Conservation (phyloP, 2,329 filamentous ascomycete genomes). For the Microsporum canis region DNA sequence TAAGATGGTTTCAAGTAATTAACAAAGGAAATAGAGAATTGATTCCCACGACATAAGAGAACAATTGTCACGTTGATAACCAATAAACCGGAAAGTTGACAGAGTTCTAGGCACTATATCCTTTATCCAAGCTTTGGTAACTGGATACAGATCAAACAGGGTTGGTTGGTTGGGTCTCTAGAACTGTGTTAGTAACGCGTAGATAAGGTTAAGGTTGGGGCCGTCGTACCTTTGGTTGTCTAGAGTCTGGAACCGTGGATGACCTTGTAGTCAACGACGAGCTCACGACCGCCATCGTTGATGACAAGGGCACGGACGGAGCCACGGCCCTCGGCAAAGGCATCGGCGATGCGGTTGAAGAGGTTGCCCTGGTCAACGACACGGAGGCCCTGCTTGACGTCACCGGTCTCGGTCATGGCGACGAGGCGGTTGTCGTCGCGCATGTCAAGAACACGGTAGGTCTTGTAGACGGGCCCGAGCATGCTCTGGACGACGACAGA, state of each 20-base stretch:
- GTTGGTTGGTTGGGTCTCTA: background rate
- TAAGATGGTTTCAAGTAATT: background rate
- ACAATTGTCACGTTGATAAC: background rate
- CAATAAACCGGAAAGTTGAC: background rate
- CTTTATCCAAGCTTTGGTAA: background rate
- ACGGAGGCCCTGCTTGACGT: constrained; percentile 90
- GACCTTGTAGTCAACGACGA: constrained; percentile 98
- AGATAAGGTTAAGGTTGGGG: background rate
- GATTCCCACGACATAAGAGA: background rate
- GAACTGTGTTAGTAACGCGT: background rate
- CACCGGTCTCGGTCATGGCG: constrained; percentile 97
- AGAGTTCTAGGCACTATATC: background rate
- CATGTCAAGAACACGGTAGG: constrained; percentile 98
- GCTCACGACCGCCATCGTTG: constrained; percentile 81
- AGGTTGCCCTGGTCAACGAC: constrained; percentile 94
- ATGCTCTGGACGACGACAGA: constrained; percentile 99
- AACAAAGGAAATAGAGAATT: background rate
- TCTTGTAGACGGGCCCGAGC: constrained; percentile 99
- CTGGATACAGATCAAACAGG: background rate
- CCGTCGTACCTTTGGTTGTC: constrained; percentile 9
- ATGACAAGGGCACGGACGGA: constrained; percentile 92
- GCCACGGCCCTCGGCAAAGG: constrained; percentile 86
- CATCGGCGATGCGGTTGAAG: constrained; percentile 63
- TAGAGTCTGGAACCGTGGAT: constrained; percentile 67
- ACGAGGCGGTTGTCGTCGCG: constrained; percentile 70